Conservation (phyloP, 2,329 filamentous ascomycete genomes). For the Verticillium tricorpus region DNA sequence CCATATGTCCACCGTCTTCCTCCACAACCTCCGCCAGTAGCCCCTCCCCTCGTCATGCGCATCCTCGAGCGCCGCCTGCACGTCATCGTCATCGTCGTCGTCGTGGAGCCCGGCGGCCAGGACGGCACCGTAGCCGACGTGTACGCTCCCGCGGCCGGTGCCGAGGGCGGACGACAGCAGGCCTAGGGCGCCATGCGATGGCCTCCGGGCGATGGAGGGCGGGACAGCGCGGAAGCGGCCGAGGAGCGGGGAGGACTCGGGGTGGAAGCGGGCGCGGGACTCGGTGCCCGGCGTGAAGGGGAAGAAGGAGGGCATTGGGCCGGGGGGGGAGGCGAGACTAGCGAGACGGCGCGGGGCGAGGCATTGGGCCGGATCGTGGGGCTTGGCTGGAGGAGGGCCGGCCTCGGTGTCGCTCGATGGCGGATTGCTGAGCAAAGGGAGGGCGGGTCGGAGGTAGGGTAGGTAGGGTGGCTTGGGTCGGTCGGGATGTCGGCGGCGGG, state of each 20-base stretch:
- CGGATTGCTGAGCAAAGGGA: not conserved
- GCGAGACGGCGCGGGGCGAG: not conserved
- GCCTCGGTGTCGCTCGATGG: not conserved
- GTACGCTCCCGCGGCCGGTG: conserved; percentile 44
- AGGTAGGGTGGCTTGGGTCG: not conserved
- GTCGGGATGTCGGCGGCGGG: not conserved
- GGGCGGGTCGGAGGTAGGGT: not conserved
- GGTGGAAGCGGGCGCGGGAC: conserved; percentile 44
- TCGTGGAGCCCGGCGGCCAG: conserved; percentile 34
- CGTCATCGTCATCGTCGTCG: conserved; percentile 21
- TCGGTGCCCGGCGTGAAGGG: conserved; percentile 63
- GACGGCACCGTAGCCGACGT: conserved; percentile 52
- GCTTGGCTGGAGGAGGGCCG: not conserved
- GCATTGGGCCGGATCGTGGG: not conserved
- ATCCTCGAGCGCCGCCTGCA: conserved; percentile 25
- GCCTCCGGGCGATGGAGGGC: conserved; percentile 18
- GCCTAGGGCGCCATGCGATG: conserved; percentile 27
- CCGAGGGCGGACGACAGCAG: conserved; percentile 31
- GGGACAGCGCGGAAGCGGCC: conserved; percentile 61
- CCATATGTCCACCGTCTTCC: conserved; percentile 49
- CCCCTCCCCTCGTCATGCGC: conserved; percentile 20
- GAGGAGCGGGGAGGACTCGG: conserved; percentile 55
- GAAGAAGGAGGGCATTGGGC: conserved; percentile 59
- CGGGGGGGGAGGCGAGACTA: not conserved
- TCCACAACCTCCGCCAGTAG: conserved; percentile 25